A percentile compares a stretch with the other conserved stretches of the same genome.
Evolutionary conservation across 1,284 basidiomycete genomes (phyloP).

Genomic region (Cystobasidium sp.): DNA sequence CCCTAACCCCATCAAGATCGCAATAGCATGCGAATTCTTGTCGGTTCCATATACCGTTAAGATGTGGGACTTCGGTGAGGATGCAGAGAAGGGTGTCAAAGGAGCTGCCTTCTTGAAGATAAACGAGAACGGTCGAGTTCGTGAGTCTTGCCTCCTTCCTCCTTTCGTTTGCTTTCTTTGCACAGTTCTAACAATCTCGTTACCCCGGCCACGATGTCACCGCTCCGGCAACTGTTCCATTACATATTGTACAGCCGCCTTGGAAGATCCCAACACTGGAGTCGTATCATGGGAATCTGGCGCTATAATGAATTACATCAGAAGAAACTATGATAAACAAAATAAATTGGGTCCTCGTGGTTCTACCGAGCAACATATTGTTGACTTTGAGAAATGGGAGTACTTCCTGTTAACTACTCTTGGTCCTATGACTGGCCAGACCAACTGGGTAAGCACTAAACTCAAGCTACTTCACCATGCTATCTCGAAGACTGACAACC

Average conservation of each 20-base stretch:
- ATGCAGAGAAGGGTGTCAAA: slow-evolving; percentile 18
- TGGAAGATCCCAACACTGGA: slow-evolving; percentile 23
- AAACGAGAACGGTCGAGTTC: slow-evolving; percentile 21
- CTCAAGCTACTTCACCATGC: not conserved
- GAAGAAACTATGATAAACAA: slow-evolving; percentile 8
- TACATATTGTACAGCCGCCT: not conserved
- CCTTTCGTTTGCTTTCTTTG: not conserved
- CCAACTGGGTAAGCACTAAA: slow-evolving; percentile 3
- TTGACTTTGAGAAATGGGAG: slow-evolving; percentile 20
- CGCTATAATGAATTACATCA: slow-evolving; percentile 11
- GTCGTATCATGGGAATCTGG: slow-evolving; percentile 20
- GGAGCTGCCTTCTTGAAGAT: slow-evolving; percentile 13
- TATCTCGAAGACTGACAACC: not conserved
- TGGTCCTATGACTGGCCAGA: slow-evolving; percentile 19
- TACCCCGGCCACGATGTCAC: not conserved
- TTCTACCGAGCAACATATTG: slow-evolving; percentile 6
- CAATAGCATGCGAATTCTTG: slow-evolving; percentile 22
- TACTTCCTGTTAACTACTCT: slow-evolving; percentile 9
- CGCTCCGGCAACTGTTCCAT: not conserved
- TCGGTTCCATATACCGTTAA: slow-evolving; percentile 6
- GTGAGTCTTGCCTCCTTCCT: not conserved
- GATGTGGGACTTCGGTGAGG: slow-evolving; percentile 15
- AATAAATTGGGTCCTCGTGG: slow-evolving; percentile 12
- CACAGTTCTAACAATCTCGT: not conserved
- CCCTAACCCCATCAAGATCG: slow-evolving; percentile 24